Conservation (phyloP, 352 stramenopile genomes). For the Globisporangium nodosum region DNA sequence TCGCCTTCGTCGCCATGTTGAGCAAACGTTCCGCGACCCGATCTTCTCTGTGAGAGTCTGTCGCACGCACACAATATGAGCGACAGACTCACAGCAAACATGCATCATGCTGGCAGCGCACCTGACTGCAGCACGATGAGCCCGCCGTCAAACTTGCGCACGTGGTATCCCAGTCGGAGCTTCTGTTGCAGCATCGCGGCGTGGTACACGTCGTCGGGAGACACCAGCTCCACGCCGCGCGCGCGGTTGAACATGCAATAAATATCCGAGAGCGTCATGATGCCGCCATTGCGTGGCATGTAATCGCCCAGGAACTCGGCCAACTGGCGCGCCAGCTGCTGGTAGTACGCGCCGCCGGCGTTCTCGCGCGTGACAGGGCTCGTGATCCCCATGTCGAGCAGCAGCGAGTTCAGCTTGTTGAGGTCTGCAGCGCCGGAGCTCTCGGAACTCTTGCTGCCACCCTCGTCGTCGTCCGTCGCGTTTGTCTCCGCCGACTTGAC, state of each 20-base stretch:
- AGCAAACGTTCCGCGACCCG: slow-evolving; percentile 62
- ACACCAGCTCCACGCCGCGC: slow-evolving; percentile 95
- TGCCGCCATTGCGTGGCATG: slow-evolving; percentile 89
- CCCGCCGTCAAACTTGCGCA: slow-evolving; percentile 91
- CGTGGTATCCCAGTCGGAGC: slow-evolving; percentile 87
- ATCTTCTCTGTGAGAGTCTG: slow-evolving; percentile 84
- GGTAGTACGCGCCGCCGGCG: slow-evolving; percentile 84
- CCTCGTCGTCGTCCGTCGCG: slow-evolving; percentile 6
- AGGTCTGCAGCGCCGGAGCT: slow-evolving; percentile 44
- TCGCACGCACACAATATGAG: not conserved
- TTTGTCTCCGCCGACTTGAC: slow-evolving; percentile 42
- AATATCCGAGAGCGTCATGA: slow-evolving; percentile 98
- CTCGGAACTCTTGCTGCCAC: not conserved
- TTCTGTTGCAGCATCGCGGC: slow-evolving; percentile 82
- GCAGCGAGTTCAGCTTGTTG: slow-evolving; percentile 76
- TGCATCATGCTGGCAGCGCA: slow-evolving; percentile 2
- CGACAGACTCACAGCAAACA: not conserved
- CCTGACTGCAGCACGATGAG: slow-evolving; percentile 91
- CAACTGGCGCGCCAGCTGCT: slow-evolving; percentile 88
- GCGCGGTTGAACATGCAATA: slow-evolving; percentile 99
- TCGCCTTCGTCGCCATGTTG: slow-evolving; percentile 72
- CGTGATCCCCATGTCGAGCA: slow-evolving; percentile 92
- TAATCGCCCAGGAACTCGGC: slow-evolving; percentile 78
- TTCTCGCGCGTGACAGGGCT: slow-evolving; percentile 90
- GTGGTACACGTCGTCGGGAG: slow-evolving; percentile 95